Evolutionary conservation across 352 stramenopile genomes (phyloP).

Genomic region (Pythium rishiriense): DNA sequence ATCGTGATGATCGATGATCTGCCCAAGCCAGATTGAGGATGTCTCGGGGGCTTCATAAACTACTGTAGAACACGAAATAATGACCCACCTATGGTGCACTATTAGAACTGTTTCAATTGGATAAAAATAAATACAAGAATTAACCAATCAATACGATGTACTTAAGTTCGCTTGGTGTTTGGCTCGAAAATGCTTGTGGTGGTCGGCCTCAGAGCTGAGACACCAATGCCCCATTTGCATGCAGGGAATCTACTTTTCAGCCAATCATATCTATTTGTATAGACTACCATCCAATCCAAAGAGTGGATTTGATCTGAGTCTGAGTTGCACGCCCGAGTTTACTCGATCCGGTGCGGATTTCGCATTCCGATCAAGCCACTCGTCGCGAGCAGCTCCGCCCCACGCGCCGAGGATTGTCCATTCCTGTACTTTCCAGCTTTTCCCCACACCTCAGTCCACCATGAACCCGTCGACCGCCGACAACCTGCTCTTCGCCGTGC

Average conservation of each 20-base stretch:
- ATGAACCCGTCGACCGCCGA: slow-evolving; percentile 40
- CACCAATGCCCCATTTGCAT: slow-evolving; percentile 8
- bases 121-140: slow-evolving; percentile 6
- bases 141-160: slow-evolving; percentile 6
- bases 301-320: slow-evolving; percentile 2
- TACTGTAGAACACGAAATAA: not conserved
- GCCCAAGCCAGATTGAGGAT: not conserved
- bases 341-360: slow-evolving; percentile 24
- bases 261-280: slow-evolving; percentile 11
- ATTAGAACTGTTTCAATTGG: slow-evolving; percentile 16
- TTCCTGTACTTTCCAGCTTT: slow-evolving; percentile 10
- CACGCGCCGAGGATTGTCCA: slow-evolving; percentile 5
- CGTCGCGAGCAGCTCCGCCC: not conserved
- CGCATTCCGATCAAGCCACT: slow-evolving; percentile 21
- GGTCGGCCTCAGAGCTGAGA: slow-evolving; percentile 9
- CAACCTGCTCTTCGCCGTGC: slow-evolving; percentile 92
- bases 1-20: slow-evolving; percentile 31
- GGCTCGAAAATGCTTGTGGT: slow-evolving; percentile 34
- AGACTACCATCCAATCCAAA: slow-evolving; percentile 11
- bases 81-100: not conserved
- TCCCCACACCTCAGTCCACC: not conserved
- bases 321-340: slow-evolving; percentile 18
- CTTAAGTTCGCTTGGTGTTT: slow-evolving; percentile 4
- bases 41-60: not conserved
- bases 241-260: slow-evolving; percentile 27